Conservation (phyloP, 352 stramenopile species). For the Plasmopara viticola region DNA sequence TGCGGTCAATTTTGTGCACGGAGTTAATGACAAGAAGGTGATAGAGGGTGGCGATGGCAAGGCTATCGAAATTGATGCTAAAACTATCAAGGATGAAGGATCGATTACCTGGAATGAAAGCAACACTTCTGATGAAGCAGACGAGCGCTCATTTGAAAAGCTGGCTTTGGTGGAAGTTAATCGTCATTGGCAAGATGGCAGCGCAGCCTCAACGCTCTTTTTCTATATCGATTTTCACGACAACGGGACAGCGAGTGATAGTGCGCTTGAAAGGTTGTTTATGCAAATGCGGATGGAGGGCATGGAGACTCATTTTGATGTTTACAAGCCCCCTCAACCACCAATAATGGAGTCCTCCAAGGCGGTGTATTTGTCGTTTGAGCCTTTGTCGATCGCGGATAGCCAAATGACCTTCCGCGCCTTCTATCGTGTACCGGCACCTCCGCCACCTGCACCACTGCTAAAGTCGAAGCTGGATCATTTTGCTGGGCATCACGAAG, state of each 20-base stretch:
- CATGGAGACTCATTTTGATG: conserved; percentile 47
- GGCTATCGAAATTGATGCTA: conserved; percentile 9
- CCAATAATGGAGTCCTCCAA: conserved; percentile 2
- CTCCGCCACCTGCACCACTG: conserved; percentile 27
- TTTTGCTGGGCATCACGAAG: conserved; percentile 17
- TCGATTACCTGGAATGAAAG: conserved; percentile 10
- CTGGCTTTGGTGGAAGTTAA: conserved; percentile 27
- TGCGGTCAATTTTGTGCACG: conserved; percentile 70
- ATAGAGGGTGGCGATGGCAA: conserved; percentile 11
- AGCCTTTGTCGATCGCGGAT: conserved; percentile 17
- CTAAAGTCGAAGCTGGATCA: conserved; percentile 25
- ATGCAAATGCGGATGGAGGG: conserved; percentile 46
- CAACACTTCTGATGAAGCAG: conserved; percentile 17
- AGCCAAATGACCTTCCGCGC: conserved; percentile 54
- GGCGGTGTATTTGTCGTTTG: conserved; percentile 14
- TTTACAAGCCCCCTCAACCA: conserved; percentile 44
- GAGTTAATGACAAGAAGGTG: conserved; percentile 54
- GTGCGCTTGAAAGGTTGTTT: conserved; percentile 36
- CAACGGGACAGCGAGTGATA: conserved; percentile 13
- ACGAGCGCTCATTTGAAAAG: conserved; percentile 41
- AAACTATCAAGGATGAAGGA: conserved; percentile 16
- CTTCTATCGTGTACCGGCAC: conserved; percentile 57
- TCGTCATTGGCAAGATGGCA: conserved; percentile 38
- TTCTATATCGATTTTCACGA: conserved; percentile 15
- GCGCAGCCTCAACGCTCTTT: conserved; percentile 38